Percentiles rank a stretch among this genome's conserved stretches.
phyloP scores from a whole-genome alignment of 2,329 filamentous ascomycete species.

The Fusarium tupiense region DNA sequence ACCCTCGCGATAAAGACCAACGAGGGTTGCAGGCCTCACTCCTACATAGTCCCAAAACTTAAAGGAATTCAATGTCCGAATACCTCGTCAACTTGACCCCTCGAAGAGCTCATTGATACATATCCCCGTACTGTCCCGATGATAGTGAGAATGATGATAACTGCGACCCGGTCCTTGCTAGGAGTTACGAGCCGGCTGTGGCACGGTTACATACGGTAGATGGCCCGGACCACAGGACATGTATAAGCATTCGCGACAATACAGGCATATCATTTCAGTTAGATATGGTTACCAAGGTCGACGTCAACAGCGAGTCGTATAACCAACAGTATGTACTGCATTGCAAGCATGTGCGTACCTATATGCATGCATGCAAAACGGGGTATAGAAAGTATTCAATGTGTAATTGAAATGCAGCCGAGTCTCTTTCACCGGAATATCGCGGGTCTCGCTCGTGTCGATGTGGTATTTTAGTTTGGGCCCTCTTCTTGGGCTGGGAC shows the following conservation, averaged over 20 bases:
- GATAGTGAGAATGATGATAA: constrained; percentile 8
- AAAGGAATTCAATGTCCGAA: constrained; percentile 38
- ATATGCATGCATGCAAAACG: constrained; percentile 7
- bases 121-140: constrained; percentile 34
- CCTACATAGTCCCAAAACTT: constrained; percentile 1
- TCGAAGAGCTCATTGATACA: neutral
- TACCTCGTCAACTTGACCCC: neutral
- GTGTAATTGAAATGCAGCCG: constrained; percentile 23
- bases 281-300: neutral
- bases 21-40: constrained; percentile 14
- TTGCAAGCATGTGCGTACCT: neutral
- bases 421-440: constrained; percentile 24
- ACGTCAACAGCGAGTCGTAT: neutral
- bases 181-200: neutral
- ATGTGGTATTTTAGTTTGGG: constrained; percentile 22
- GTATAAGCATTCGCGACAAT: neutral
- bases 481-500: neutral
- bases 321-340: neutral
- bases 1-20: constrained; percentile 8
- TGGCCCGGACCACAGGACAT: neutral
- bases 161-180: neutral
- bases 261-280: neutral
- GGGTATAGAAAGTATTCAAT: constrained; percentile 2
- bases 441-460: constrained; percentile 10
- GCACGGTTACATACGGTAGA: constrained; percentile 22